Conservation (phyloP, 2,329 filamentous ascomycete species). For the Fusarium siculi region DNA sequence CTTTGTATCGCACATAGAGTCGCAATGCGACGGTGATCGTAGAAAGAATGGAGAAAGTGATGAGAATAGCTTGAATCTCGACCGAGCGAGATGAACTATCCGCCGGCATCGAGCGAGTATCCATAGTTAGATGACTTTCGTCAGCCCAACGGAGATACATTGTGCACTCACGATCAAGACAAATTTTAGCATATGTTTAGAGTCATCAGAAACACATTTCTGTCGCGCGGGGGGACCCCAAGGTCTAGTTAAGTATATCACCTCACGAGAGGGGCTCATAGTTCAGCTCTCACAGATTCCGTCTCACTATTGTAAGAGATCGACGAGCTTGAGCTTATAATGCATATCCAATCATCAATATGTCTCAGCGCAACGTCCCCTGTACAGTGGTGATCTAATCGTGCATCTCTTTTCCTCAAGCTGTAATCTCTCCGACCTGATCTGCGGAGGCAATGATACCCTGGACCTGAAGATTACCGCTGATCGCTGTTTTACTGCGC, state of each 20-base stretch:
- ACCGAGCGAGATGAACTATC: slow-evolving; percentile 4
- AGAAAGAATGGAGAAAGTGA: slow-evolving; percentile 9
- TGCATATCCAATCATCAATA: neutral
- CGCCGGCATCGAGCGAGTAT: neutral
- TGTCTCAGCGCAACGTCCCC: neutral
- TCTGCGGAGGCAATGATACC: neutral
- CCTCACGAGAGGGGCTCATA: neutral
- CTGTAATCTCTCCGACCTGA: neutral
- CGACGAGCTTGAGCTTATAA: neutral
- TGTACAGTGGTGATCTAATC: neutral
- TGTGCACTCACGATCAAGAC: neutral
- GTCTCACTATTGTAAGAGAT: neutral
- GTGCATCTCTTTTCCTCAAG: neutral
- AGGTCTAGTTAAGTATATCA: neutral
- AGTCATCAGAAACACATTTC: neutral
- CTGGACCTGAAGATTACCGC: neutral
- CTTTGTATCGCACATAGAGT: neutral
- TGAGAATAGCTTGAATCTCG: slow-evolving; percentile 11
- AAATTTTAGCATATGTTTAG: neutral
- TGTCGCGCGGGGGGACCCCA: too few relatives aligned
- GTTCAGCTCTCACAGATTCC: neutral
- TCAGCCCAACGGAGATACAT: neutral
- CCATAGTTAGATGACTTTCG: neutral
- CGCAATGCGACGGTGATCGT: neutral
- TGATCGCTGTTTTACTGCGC: neutral